Evolutionary conservation across 2,329 filamentous ascomycete species (phyloP).

Genomic region (Pseudogymnoascus sp.): DNA sequence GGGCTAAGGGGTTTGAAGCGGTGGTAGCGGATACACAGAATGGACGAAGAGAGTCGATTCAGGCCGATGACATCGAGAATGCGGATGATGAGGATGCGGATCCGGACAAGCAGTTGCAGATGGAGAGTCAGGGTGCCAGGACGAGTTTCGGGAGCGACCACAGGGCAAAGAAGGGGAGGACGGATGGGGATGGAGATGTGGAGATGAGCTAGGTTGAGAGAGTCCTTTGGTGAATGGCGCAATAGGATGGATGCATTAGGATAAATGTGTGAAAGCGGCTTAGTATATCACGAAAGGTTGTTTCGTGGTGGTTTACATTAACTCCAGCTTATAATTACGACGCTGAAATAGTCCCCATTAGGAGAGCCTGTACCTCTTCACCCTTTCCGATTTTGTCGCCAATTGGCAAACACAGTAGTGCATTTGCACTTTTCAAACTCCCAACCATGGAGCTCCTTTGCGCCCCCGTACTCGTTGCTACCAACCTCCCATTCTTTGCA

Average conservation of each 20-base stretch:
- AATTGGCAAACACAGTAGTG: slow-evolving; percentile 59
- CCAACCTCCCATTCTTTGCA: slow-evolving; percentile 58
- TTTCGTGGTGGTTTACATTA: background rate
- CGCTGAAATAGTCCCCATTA: slow-evolving; percentile 55
- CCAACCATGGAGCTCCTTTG: slow-evolving; percentile 87
- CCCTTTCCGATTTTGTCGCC: slow-evolving; percentile 58
- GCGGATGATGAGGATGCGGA: slow-evolving; percentile 16
- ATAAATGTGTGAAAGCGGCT: background rate
- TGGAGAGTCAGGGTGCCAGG: slow-evolving; percentile 23
- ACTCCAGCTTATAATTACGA: slow-evolving; percentile 14
- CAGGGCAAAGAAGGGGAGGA: slow-evolving; percentile 13
- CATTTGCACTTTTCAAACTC: slow-evolving; percentile 84
- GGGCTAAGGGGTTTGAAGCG: slow-evolving; percentile 14
- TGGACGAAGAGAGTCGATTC: slow-evolving; percentile 11
- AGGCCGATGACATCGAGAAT: background rate
- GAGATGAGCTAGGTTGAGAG: slow-evolving; percentile 20
- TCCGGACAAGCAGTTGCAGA: slow-evolving; percentile 28
- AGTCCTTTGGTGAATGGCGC: background rate
- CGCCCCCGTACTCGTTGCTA: slow-evolving; percentile 75
- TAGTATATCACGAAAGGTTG: background rate
- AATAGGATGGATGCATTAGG: slow-evolving; percentile 8
- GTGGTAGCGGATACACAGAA: slow-evolving; percentile 15
- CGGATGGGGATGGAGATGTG: slow-evolving; percentile 20
- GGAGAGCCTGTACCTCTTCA: slow-evolving; percentile 63
- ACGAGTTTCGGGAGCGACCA: slow-evolving; percentile 17